These are phyloP conservation scores for Boletus reticulatus DNA, from an alignment of 768 basidiomycete genomes.

Conservation along the genomic window DNA sequence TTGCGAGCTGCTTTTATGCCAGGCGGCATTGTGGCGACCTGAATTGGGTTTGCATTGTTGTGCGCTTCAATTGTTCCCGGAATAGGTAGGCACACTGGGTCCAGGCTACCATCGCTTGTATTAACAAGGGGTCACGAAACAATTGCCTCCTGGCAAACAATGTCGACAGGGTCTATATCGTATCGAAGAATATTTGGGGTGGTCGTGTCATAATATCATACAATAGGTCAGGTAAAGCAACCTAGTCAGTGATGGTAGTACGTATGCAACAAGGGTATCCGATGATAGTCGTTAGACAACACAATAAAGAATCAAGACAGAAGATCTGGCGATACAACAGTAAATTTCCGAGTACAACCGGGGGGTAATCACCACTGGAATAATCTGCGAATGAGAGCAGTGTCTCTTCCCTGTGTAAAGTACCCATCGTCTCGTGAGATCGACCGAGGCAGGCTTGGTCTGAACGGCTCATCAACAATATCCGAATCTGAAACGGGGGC, in stretches of 20 bases:
- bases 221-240: conserved; percentile 26
- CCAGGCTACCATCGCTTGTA: background rate
- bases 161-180: background rate
- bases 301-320: conserved; percentile 27
- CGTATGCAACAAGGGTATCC: conserved; percentile 38
- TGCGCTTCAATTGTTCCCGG: conserved; percentile 15
- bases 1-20: conserved; percentile 15
- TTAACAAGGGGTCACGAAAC: conserved; percentile 3
- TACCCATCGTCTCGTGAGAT: conserved; percentile 32
- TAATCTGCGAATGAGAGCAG: conserved; percentile 48
- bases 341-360: conserved; percentile 21
- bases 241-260: conserved; percentile 31
- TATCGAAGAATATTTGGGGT: background rate
- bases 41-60: conserved; percentile 13
- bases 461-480: conserved; percentile 42
- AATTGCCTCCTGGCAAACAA: conserved; percentile 1
- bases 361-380: conserved; percentile 40
- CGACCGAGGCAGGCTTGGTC: conserved; percentile 31
- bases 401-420: conserved; percentile 37
- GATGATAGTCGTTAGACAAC: conserved; percentile 25
- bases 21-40: background rate
- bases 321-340: conserved; percentile 29
- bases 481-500: conserved; percentile 45
- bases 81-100: background rate
- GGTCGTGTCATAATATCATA: conserved; percentile 20